These are phyloP conservation scores for Leccinum barrowsii DNA, from an alignment of 768 basidiomycete species.

Conservation along the genomic window DNA sequence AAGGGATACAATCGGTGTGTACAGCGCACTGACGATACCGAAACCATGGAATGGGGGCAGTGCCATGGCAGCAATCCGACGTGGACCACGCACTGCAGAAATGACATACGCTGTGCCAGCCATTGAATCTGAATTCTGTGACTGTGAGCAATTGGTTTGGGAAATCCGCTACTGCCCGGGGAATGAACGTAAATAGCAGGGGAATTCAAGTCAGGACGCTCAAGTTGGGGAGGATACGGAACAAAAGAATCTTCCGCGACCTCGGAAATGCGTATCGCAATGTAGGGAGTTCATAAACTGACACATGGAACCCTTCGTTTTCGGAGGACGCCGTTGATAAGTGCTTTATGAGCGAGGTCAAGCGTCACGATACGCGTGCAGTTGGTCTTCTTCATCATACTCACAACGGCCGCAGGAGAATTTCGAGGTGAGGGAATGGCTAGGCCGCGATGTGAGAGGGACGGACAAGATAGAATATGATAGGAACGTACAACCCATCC, in stretches of 20 bases:
- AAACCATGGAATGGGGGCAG: conserved; percentile 28
- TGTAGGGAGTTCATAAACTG: conserved; percentile 18
- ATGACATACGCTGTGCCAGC: conserved; percentile 32
- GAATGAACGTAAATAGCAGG: conserved; percentile 46
- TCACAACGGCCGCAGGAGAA: conserved; percentile 37
- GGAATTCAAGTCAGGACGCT: conserved; percentile 27
- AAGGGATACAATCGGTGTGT: conserved; percentile 16
- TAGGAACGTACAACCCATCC: conserved; percentile 30
- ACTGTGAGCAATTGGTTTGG: conserved; percentile 41
- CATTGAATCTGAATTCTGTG: conserved; percentile 29
- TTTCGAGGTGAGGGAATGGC: conserved; percentile 42
- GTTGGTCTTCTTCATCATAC: conserved; percentile 22
- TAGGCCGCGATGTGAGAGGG: conserved; percentile 17
- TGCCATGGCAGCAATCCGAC: conserved; percentile 20
- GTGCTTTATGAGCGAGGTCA: conserved; percentile 12
- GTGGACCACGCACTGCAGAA: not conserved
- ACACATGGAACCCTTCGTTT: not conserved
- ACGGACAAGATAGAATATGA: not conserved
- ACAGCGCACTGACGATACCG: conserved; percentile 17
- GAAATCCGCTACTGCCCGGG: conserved; percentile 47
- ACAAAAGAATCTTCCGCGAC: conserved; percentile 11
- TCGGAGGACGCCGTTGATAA: conserved; percentile 14
- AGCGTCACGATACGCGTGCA: conserved; percentile 21
- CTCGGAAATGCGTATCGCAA: conserved; percentile 39
- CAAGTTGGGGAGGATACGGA: conserved; percentile 12